Conservation (phyloP, 139 green algal species). For the Tetraselmis chui region DNA sequence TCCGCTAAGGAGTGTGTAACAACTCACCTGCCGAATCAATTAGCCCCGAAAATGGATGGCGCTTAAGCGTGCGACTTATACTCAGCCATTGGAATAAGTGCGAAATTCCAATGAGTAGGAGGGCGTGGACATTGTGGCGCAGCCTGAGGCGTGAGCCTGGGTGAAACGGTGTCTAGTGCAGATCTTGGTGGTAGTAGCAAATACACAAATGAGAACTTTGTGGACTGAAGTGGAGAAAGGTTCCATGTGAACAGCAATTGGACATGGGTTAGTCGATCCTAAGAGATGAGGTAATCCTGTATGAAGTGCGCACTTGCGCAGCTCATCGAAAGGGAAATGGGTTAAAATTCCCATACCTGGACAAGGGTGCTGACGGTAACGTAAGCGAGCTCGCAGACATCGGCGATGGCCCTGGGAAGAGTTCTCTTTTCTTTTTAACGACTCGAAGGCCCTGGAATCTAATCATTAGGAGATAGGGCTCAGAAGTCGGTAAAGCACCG, state of each 20-base stretch:
- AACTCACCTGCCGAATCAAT: constrained; percentile 96
- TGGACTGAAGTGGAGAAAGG: no score
- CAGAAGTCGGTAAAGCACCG: no score
- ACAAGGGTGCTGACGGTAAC: no score
- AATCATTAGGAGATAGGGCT: constrained; percentile 83
- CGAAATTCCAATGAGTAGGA: constrained; percentile 85
- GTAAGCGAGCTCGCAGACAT: constrained; percentile 74
- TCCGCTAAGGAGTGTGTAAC: constrained; percentile 97
- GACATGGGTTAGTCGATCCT: no score
- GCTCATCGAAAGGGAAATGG: no score
- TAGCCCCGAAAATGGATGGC: no score
- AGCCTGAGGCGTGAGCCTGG: constrained; percentile 75
- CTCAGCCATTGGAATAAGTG: constrained; percentile 76
- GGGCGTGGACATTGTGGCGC: constrained; percentile 72
- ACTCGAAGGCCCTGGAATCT: constrained; percentile 77
- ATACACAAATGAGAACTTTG: no score
- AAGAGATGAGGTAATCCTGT: constrained; percentile 84
- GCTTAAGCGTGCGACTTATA: constrained; percentile 86
- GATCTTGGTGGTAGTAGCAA: no score
- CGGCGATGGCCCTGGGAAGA: constrained; percentile 77
- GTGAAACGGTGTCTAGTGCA: constrained; percentile 81
- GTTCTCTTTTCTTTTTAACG: constrained; percentile 96
- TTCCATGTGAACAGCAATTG: no score
- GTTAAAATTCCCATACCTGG: no score
- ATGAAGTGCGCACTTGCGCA: no score